These are phyloP conservation scores for Fusarium cicatricum DNA, from an alignment of 2,329 filamentous ascomycete species.

Conservation along the genomic window DNA sequence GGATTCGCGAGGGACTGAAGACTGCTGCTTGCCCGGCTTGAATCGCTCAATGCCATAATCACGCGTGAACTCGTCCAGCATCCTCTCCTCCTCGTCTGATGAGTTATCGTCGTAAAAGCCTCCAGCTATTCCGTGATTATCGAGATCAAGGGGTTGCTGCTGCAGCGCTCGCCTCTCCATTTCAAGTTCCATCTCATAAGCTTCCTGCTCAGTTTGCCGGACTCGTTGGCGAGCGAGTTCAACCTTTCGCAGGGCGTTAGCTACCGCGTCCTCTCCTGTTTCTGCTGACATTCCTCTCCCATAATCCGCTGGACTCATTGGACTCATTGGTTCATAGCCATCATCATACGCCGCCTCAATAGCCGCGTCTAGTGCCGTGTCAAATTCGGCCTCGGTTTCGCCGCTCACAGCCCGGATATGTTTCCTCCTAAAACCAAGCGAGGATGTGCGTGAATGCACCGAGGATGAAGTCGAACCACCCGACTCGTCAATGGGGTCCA, in stretches of 20 bases:
- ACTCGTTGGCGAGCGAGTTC: slow-evolving; percentile 80
- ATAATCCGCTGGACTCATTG: slow-evolving; percentile 60
- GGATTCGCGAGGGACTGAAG: slow-evolving; percentile 77
- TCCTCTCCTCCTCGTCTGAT: slow-evolving; percentile 76
- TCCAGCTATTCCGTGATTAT: slow-evolving; percentile 47
- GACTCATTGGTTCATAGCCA: slow-evolving; percentile 77
- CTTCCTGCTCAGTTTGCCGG: slow-evolving; percentile 76
- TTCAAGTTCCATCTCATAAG: slow-evolving; percentile 45
- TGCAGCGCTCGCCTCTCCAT: slow-evolving; percentile 57
- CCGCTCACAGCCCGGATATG: slow-evolving; percentile 74
- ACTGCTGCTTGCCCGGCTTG: slow-evolving; percentile 66
- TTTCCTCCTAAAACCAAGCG: slow-evolving; percentile 71
- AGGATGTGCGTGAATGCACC: slow-evolving; percentile 80
- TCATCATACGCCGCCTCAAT: slow-evolving; percentile 97
- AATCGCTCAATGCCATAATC: slow-evolving; percentile 87
- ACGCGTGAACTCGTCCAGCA: slow-evolving; percentile 87
- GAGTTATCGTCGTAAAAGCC: slow-evolving; percentile 71
- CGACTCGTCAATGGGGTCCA: slow-evolving; percentile 94
- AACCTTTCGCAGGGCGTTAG: slow-evolving; percentile 69
- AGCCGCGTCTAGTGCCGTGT: slow-evolving; percentile 91
- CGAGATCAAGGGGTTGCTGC: slow-evolving; percentile 41
- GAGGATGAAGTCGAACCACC: slow-evolving; percentile 82
- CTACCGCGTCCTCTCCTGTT: slow-evolving; percentile 56
- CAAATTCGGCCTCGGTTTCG: slow-evolving; percentile 87
- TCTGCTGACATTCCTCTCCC: slow-evolving; percentile 45